A percentile compares a stretch with the other conserved stretches of the same genome.
phyloP scores from a whole-genome alignment of 2,329 filamentous ascomycete genomes.

The Botryotinia convoluta region DNA sequence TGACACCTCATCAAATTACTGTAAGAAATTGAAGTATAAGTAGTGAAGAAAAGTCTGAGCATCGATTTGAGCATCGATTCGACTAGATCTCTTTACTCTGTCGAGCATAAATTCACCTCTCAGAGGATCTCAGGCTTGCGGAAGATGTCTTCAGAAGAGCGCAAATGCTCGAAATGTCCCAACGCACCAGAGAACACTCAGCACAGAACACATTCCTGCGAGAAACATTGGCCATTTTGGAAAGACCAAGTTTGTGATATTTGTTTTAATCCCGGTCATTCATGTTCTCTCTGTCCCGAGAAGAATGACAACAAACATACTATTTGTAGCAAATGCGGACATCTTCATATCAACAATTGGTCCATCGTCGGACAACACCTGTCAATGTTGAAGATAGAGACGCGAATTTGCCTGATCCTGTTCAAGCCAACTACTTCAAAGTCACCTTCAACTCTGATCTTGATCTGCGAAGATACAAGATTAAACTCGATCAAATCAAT shows the following conservation, averaged over 20 bases:
- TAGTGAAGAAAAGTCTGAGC: neutral
- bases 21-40: neutral
- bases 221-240: neutral
- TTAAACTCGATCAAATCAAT: constrained; percentile 1
- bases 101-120: neutral
- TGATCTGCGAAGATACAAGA: neutral
- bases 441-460: neutral
- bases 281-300: neutral
- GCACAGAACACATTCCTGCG: neutral
- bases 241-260: neutral
- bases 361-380: neutral
- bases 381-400: neutral
- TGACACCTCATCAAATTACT: rapidly evolving
- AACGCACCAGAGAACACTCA: neutral
- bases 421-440: constrained; percentile 37
- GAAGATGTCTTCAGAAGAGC: neutral
- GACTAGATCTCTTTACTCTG: too few species aligned
- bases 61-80: neutral
- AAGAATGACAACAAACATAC: neutral
- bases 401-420: neutral
- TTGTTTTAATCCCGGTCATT: neutral
- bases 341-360: neutral
- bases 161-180: neutral
- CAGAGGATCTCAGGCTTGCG: neutral
- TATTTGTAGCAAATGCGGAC: neutral